Evolutionary conservation across 2,329 filamentous ascomycete genomes (phyloP).

Genomic region (Aspergillus oerlinghausenensis): DNA sequence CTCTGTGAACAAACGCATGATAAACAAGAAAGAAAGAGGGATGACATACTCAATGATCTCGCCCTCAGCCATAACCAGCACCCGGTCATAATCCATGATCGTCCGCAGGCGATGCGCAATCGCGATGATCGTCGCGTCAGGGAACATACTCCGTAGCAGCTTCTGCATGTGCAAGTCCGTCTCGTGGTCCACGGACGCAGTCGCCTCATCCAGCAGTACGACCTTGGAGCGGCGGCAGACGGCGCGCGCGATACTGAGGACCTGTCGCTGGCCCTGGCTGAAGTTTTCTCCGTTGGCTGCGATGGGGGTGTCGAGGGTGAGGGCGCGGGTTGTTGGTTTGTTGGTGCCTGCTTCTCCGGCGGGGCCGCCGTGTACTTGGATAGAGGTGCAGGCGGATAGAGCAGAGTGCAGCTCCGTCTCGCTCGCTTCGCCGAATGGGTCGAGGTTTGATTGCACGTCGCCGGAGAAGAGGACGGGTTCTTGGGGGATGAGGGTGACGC

Average conservation of each 20-base stretch:
- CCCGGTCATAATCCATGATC: constrained; percentile 57
- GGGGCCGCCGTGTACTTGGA: constrained; percentile 25
- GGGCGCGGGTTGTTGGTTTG: background rate
- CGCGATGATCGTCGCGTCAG: constrained; percentile 57
- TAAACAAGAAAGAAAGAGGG: background rate
- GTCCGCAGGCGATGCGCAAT: constrained; percentile 64
- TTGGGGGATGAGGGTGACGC: constrained; percentile 56
- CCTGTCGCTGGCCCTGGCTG: constrained; percentile 57
- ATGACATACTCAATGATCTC: constrained; percentile 47
- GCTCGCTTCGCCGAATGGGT: constrained; percentile 52
- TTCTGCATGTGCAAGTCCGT: constrained; percentile 58
- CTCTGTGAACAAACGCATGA: background rate
- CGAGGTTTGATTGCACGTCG: constrained; percentile 55
- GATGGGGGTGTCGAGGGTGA: constrained; percentile 49
- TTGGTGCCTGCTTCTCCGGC: constrained; percentile 10
- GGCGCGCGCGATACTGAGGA: constrained; percentile 57
- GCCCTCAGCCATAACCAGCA: constrained; percentile 55
- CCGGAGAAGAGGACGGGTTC: constrained; percentile 58
- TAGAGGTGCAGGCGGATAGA: constrained; percentile 29
- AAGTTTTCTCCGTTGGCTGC: constrained; percentile 49
- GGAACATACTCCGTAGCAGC: constrained; percentile 50
- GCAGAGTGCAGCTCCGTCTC: constrained; percentile 41
- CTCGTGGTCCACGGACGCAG: constrained; percentile 57
- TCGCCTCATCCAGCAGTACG: constrained; percentile 61
- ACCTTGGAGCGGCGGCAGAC: constrained; percentile 55